Percentiles rank a stretch among this genome's conserved stretches.
Evolutionary conservation across 192 early-diverging fungal genomes (phyloP).

Genomic region (Backusella parvicylindrica): DNA sequence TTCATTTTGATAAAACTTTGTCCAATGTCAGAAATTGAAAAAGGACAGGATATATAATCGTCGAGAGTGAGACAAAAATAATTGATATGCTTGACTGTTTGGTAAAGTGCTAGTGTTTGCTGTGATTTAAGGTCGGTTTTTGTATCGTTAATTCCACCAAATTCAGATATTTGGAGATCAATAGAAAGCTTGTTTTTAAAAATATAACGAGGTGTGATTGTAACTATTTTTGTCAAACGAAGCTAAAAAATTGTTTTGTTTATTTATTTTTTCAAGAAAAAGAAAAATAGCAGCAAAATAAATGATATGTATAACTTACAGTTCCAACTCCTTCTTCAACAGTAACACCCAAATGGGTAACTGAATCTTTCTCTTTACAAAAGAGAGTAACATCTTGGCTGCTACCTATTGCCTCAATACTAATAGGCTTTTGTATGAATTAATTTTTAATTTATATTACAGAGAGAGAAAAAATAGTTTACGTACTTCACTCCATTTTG

Average conservation of each 20-base stretch:
- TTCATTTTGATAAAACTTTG: constrained; percentile 62
- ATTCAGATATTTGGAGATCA: constrained; percentile 58
- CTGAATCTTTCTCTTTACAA: constrained; percentile 10
- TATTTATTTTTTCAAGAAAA: not conserved
- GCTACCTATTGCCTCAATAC: constrained; percentile 84
- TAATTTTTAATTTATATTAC: not conserved
- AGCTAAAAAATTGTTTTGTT: constrained; percentile 25
- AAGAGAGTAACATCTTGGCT: constrained; percentile 57
- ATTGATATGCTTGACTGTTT: not conserved
- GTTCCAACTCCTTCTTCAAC: constrained; percentile 73
- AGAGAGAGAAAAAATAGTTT: not conserved
- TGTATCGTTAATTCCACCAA: constrained; percentile 22
- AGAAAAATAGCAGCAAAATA: not conserved
- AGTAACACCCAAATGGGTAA: constrained; percentile 59
- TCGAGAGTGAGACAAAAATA: constrained; percentile 10
- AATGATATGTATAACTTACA: not conserved
- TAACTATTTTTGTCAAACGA: constrained; percentile 69
- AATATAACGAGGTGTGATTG: constrained; percentile 74
- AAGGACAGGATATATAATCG: constrained; percentile 48
- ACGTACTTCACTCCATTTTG: constrained; percentile 61
- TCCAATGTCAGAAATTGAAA: constrained; percentile 73
- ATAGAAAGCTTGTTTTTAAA: constrained; percentile 62
- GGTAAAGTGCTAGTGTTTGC: constrained; percentile 5
- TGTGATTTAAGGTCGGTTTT: not conserved
- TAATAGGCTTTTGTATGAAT: constrained; percentile 42